Evolutionary conservation across 1,284 basidiomycete genomes (phyloP).

Genomic region (Apiotrichum mycotoxinovorans): DNA sequence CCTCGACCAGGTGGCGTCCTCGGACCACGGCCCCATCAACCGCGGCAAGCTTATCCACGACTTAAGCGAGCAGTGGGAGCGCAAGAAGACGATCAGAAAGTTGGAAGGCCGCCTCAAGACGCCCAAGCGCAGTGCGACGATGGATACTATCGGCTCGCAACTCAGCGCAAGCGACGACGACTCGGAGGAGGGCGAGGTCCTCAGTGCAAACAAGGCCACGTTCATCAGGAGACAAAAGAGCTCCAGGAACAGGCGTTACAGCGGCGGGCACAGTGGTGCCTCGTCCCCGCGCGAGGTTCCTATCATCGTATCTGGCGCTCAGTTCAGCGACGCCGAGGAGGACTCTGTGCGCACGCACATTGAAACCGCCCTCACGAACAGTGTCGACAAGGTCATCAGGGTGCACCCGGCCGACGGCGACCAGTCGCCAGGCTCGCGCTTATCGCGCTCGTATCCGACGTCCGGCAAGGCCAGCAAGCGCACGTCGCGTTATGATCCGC

Average conservation of each 20-base stretch:
- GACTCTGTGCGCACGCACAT: constrained; percentile 79
- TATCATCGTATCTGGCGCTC: constrained; percentile 57
- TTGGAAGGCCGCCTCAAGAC: constrained; percentile 63
- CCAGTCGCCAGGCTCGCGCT: constrained; percentile 27
- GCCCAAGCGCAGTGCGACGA: constrained; percentile 24
- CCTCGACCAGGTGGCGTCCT: constrained; percentile 65
- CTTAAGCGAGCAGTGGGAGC: constrained; percentile 69
- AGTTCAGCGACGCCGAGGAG: constrained; percentile 88
- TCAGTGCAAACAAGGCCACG: constrained; percentile 42
- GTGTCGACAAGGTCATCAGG: constrained; percentile 54
- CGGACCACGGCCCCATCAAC: constrained; percentile 60
- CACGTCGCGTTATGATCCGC: constrained; percentile 28
- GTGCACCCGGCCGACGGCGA: neutral
- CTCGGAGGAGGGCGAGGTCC: constrained; percentile 45
- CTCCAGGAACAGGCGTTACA: constrained; percentile 8
- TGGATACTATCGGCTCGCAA: constrained; percentile 35
- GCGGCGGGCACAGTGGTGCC: neutral
- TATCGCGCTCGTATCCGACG: neutral
- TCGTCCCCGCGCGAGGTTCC: constrained; percentile 7
- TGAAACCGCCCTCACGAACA: constrained; percentile 71
- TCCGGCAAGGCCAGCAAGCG: neutral
- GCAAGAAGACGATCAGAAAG: constrained; percentile 77
- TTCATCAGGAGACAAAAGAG: neutral
- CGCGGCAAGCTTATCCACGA: constrained; percentile 74
- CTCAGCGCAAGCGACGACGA: constrained; percentile 42